Percentiles rank a stretch among this genome's conserved stretches.
These are phyloP conservation scores for Coemansia sp. DNA, from an alignment of 192 early-diverging fungal genomes.

Conservation along the genomic window DNA sequence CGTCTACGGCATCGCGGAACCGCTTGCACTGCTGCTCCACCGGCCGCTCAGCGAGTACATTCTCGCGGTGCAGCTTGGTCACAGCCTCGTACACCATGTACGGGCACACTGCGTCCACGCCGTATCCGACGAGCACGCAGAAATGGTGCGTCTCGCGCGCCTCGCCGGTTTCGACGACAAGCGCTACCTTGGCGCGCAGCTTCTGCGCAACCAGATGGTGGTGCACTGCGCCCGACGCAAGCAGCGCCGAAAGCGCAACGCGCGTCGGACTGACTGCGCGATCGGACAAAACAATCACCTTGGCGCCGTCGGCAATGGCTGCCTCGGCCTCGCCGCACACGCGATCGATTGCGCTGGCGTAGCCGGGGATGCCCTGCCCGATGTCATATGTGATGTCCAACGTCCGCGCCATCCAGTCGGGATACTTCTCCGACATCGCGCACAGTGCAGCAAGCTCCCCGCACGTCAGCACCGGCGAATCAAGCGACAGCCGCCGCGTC, in stretches of 20 bases:
- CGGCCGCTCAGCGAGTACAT: slow-evolving; percentile 55
- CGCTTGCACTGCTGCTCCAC: slow-evolving; percentile 73
- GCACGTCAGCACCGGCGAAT: slow-evolving; percentile 84
- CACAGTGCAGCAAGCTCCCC: slow-evolving; percentile 80
- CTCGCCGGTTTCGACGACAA: slow-evolving; percentile 90
- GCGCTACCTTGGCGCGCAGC: slow-evolving; percentile 82
- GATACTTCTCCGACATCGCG: slow-evolving; percentile 61
- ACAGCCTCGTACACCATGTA: slow-evolving; percentile 90
- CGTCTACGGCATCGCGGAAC: slow-evolving; percentile 84
- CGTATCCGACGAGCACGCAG: slow-evolving; percentile 93
- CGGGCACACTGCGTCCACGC: slow-evolving; percentile 93
- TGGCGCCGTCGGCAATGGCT: slow-evolving; percentile 75
- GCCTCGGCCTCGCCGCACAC: slow-evolving; percentile 79
- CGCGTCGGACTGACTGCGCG: slow-evolving; percentile 60
- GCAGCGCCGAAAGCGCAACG: slow-evolving; percentile 81
- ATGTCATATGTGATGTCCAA: slow-evolving; percentile 88
- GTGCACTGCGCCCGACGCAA: slow-evolving; percentile 89
- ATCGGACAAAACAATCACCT: slow-evolving; percentile 86
- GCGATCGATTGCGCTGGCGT: slow-evolving; percentile 77
- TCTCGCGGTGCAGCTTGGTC: slow-evolving; percentile 85
- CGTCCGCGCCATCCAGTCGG: slow-evolving; percentile 64
- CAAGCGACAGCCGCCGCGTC: slow-evolving; percentile 73
- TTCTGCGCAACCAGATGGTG: slow-evolving; percentile 88
- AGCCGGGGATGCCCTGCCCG: slow-evolving; percentile 74
- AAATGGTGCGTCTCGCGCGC: slow-evolving; percentile 95